These are phyloP conservation scores for Aspergillus pseudoviridinutans DNA, from an alignment of 2,329 filamentous ascomycete genomes.

Conservation along the genomic window DNA sequence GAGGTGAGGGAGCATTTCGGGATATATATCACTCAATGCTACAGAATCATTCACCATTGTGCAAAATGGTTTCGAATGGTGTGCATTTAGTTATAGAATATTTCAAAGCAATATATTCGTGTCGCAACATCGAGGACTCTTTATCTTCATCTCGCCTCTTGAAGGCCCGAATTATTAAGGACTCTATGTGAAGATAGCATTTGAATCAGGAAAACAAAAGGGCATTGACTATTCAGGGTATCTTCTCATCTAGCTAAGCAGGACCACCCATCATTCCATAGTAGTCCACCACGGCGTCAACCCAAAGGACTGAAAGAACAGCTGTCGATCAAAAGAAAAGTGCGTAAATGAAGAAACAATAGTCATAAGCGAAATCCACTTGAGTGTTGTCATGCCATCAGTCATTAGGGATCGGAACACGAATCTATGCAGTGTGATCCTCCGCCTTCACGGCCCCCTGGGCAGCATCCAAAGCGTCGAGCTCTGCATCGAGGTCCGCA, in stretches of 20 bases:
- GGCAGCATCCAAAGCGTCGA: conserved; percentile 7
- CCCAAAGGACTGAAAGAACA: background rate
- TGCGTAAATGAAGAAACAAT: background rate
- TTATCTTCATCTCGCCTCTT: too few relatives aligned
- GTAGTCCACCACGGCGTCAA: background rate
- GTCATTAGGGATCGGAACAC: background rate
- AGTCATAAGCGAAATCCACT: background rate
- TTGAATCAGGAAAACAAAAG: background rate
- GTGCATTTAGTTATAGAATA: background rate
- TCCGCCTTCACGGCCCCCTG: conserved; percentile 1
- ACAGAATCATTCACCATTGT: background rate
- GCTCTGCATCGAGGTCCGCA: conserved; percentile 11
- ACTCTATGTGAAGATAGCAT: background rate
- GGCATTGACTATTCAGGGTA: background rate
- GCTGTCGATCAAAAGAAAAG: background rate
- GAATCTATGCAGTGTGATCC: background rate
- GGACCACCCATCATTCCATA: background rate
- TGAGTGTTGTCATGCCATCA: background rate
- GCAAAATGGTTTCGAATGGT: background rate
- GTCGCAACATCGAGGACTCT: background rate
- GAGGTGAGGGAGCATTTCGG: background rate
- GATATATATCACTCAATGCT: background rate
- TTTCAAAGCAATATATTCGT: background rate
- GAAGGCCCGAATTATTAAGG: background rate
- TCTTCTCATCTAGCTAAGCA: background rate